Conservation (phyloP, 208 protist genomes). For the Leishmania martiniquensis region DNA sequence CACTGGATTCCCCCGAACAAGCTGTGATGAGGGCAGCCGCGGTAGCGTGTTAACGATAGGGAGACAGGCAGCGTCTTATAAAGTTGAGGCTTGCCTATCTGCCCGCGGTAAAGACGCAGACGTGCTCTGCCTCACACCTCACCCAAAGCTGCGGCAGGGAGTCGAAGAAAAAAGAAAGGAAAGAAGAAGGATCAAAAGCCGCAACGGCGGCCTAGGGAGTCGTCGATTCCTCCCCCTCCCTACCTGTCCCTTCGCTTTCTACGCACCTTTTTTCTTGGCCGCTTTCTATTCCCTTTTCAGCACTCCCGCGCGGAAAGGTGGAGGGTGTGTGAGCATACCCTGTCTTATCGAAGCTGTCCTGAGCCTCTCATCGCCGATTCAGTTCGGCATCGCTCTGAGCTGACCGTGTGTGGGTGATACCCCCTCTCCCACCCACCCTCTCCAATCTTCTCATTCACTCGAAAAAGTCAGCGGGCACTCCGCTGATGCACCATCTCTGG, state of each 20-base stretch:
- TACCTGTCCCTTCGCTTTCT: background rate
- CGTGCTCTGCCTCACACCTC: background rate
- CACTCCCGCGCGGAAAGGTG: background rate
- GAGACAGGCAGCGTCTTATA: background rate
- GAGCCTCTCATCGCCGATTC: background rate
- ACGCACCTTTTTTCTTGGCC: background rate
- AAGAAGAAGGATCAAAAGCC: background rate
- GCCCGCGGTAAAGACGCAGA: background rate
- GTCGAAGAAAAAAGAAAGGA: background rate
- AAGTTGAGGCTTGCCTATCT: background rate
- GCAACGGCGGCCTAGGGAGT: background rate
- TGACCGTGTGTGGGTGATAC: background rate
- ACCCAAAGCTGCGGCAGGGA: background rate
- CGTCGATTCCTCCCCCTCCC: background rate
- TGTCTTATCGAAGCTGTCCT: background rate
- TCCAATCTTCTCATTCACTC: background rate
- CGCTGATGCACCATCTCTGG: background rate
- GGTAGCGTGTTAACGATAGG: background rate
- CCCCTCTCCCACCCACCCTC: background rate
- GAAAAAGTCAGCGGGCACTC: background rate
- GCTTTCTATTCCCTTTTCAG: background rate
- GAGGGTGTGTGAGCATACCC: background rate
- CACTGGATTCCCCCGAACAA: conserved; percentile 64
- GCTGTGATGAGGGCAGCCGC: conserved; percentile 31
- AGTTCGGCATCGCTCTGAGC: background rate